Conservation (phyloP, 805 yeast species). For the Cyberlindnera maritima region DNA sequence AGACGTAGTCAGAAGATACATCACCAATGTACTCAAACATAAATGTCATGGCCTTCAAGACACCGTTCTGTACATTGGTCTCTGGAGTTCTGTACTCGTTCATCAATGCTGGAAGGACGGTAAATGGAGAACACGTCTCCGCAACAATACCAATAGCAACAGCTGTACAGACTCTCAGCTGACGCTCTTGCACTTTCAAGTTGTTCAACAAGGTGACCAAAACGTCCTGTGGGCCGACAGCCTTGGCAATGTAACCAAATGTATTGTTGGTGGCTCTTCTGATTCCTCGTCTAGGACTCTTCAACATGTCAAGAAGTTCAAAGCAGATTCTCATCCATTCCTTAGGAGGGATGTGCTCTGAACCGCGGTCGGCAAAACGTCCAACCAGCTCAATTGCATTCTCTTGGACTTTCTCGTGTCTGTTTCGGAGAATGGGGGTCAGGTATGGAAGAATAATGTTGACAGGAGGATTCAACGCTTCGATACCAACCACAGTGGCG, state of each 20-base stretch:
- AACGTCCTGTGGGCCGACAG: slow-evolving; percentile 96
- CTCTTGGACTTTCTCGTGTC: slow-evolving; percentile 90
- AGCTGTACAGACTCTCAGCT: slow-evolving; percentile 93
- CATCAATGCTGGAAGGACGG: slow-evolving; percentile 92
- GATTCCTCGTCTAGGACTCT: slow-evolving; percentile 72
- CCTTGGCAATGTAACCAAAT: slow-evolving; percentile 86
- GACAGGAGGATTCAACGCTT: slow-evolving; percentile 72
- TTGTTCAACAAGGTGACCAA: slow-evolving; percentile 80
- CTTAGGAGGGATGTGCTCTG: slow-evolving; percentile 80
- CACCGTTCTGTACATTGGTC: slow-evolving; percentile 92
- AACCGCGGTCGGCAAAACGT: slow-evolving; percentile 71
- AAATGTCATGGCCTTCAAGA: slow-evolving; percentile 84
- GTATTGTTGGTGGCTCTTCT: slow-evolving; percentile 85
- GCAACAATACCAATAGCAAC: slow-evolving; percentile 98
- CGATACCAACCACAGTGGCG: slow-evolving; percentile 56
- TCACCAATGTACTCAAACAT: slow-evolving; percentile 90
- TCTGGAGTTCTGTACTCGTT: slow-evolving; percentile 94
- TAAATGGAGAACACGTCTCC: slow-evolving; percentile 86
- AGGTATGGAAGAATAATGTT: slow-evolving; percentile 80
- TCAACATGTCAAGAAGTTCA: slow-evolving; percentile 84
- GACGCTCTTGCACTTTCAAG: slow-evolving; percentile 91
- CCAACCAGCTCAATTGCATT: slow-evolving; percentile 78
- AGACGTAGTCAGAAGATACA: slow-evolving; percentile 75
- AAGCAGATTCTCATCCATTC: slow-evolving; percentile 98
- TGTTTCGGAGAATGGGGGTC: slow-evolving; percentile 86